These are phyloP conservation scores for Kipferlia bialata DNA, from an alignment of 78 protist species.

Conservation along the genomic window DNA sequence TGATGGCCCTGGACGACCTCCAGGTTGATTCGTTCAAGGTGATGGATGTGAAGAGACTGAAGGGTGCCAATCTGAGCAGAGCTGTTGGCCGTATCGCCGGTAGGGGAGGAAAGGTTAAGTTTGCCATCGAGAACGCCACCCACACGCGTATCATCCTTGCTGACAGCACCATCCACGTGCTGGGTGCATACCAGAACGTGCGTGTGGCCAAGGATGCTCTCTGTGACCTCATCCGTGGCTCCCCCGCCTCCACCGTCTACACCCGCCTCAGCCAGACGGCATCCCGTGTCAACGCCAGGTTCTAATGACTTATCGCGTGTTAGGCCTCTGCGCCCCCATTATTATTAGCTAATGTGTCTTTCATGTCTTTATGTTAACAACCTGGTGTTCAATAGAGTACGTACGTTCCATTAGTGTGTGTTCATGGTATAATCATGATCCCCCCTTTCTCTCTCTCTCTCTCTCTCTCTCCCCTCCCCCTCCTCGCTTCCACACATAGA, in stretches of 20 bases:
- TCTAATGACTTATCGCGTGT: conserved; percentile 30
- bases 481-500: too few species aligned
- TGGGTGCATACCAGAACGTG: conserved; percentile 82
- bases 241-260: conserved; percentile 44
- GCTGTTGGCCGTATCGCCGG: conserved; percentile 97
- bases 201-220: conserved; percentile 76
- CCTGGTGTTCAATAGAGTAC: too few species aligned
- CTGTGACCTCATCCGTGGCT: conserved; percentile 71
- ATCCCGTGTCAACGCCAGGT: conserved; percentile 54
- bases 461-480: too few species aligned
- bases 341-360: background rate
- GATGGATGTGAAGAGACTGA: conserved; percentile 60
- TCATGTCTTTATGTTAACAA: too few species aligned
- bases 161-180: conserved; percentile 75
- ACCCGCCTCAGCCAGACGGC: conserved; percentile 59
- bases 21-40: conserved; percentile 86
- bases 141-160: conserved; percentile 91
- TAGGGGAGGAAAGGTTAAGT: conserved; percentile 81
- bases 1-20: conserved; percentile 88
- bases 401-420: too few species aligned
- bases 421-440: too few species aligned
- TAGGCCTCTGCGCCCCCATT: background rate
- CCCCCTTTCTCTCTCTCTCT: too few species aligned
- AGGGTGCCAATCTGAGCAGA: conserved; percentile 87
- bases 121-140: conserved; percentile 87